These are phyloP conservation scores for Zygotorulaspora chibaensis DNA, from an alignment of 805 yeast genomes.

Conservation along the genomic window DNA sequence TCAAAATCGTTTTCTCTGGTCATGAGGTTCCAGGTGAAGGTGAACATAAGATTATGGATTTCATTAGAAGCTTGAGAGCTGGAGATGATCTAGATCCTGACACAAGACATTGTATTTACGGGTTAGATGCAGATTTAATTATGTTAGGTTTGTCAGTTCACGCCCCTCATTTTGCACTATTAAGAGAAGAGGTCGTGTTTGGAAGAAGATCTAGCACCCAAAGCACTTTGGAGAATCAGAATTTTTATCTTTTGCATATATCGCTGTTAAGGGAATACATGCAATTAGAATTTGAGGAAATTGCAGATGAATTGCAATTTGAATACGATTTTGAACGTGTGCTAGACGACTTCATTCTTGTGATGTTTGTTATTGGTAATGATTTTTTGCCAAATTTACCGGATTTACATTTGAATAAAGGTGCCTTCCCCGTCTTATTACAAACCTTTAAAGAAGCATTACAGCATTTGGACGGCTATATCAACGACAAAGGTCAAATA, in stretches of 20 bases:
- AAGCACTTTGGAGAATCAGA: slow-evolving; percentile 65
- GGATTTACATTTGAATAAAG: slow-evolving; percentile 86
- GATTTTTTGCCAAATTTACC: slow-evolving; percentile 97
- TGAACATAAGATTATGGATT: slow-evolving; percentile 95
- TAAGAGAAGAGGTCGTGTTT: slow-evolving; percentile 93
- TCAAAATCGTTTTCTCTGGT: slow-evolving; percentile 77
- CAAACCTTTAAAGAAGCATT: slow-evolving; percentile 83
- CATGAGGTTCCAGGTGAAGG: slow-evolving; percentile 99
- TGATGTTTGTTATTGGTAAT: slow-evolving; percentile 93
- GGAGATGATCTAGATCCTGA: slow-evolving; percentile 70
- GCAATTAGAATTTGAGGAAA: slow-evolving; percentile 74
- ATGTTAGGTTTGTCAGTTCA: slow-evolving; percentile 89
- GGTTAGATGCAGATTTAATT: slow-evolving; percentile 93
- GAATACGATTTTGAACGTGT: slow-evolving; percentile 80
- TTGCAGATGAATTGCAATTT: slow-evolving; percentile 60
- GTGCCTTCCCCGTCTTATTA: slow-evolving; percentile 90
- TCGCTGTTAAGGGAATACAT: slow-evolving; percentile 87
- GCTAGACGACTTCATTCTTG: slow-evolving; percentile 86
- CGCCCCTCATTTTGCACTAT: slow-evolving; percentile 90
- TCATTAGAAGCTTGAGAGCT: slow-evolving; percentile 74
- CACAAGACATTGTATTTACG: slow-evolving; percentile 89
- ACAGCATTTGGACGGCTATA: slow-evolving; percentile 70
- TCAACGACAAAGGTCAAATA: slow-evolving; percentile 78
- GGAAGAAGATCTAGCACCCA: slow-evolving; percentile 47
- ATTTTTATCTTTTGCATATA: slow-evolving; percentile 76